Evolutionary conservation across 192 early-diverging fungal species (phyloP), one percentile per base, ranked within the genome.

Genomic region (Chytriomyces sp.): DNA sequence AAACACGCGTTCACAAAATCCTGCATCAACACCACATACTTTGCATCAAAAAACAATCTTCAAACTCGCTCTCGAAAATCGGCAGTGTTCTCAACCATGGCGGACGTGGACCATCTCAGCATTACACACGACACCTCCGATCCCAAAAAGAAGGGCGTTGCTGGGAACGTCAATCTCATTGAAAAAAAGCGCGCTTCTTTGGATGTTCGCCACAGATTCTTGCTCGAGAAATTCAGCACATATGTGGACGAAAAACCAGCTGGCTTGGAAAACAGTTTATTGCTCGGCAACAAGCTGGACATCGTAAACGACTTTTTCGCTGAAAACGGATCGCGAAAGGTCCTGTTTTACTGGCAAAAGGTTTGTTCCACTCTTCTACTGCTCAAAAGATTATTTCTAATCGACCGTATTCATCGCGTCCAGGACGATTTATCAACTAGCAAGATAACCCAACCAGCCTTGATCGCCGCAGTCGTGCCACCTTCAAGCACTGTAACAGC

Each of bases 321-420:
- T 8, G 89, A 91, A 60, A 85, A 85, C 11, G 89, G 89, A 3
- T 71, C 83, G 10, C 80, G 79, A 74, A 86, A 81, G 35, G 79
- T 90, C 5, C 43, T 91, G 61, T 87, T 91, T 45, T 90, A 86
- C 67, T 91, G 89, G 89, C 89, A 91, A 72, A 87, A 79, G 79
- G 82, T 83, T 45, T 44, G 48, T 28, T 20, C 35, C 59, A 28
- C 45, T 69, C 16, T 65, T 18, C 35, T 45, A 24, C 23, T 45
- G 45, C 35, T 59, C 69, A 67, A 4, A 63, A 78, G 23, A 13
- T 24, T 0, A 11, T 64, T 78, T 50, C 48, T 62, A 79, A 69
- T 43, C 7, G 23, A 24, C 0, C 13, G 46, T 9, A 24, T 78
- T 67, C 79, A 64, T 24, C 5, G 4, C 6, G 11, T n/a, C 16